Conservation (phyloP, 805 yeast genomes). For the Starmerella etchellsii region DNA sequence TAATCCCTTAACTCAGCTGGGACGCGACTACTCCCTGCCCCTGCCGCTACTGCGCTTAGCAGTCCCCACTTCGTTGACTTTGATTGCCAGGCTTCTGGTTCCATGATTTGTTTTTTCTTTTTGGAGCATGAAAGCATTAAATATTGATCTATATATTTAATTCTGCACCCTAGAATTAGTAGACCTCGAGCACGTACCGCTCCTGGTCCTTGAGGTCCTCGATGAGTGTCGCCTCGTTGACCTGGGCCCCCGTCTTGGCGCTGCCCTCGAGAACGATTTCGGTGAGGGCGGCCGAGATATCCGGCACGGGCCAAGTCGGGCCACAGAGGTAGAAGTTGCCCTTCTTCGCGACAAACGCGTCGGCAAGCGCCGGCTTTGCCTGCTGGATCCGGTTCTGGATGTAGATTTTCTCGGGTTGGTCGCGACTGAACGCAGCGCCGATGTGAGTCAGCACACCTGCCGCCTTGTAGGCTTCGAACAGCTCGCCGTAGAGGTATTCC, state of each 20-base stretch:
- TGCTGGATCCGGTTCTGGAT: constrained; percentile 89
- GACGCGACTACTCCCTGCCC: not conserved
- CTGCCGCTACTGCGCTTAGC: not conserved
- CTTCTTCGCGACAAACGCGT: constrained; percentile 60
- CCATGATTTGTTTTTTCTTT: too few relatives aligned
- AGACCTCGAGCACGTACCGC: constrained; percentile 85
- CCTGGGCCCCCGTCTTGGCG: constrained; percentile 44
- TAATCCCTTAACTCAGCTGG: not conserved
- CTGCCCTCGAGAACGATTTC: constrained; percentile 71
- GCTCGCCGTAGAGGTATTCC: constrained; percentile 90
- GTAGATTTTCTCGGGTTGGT: constrained; percentile 86
- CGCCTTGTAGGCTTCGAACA: constrained; percentile 91
- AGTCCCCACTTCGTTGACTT: not conserved
- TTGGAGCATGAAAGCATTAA: too few relatives aligned
- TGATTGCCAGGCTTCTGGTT: not conserved
- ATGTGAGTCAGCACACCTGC: constrained; percentile 87
- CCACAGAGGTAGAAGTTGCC: constrained; percentile 96
- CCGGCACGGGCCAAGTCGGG: constrained; percentile 99
- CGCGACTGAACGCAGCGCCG: constrained; percentile 97
- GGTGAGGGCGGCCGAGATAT: constrained; percentile 76
- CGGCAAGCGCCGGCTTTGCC: constrained; percentile 55
- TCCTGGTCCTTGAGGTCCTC: constrained; percentile 90
- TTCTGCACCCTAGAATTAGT: constrained; percentile 40
- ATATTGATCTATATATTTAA: too few relatives aligned
- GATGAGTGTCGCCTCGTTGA: constrained; percentile 66